phyloP scores from a whole-genome alignment of 2,329 filamentous ascomycete genomes.

The Chaetoscypha palmicola region DNA sequence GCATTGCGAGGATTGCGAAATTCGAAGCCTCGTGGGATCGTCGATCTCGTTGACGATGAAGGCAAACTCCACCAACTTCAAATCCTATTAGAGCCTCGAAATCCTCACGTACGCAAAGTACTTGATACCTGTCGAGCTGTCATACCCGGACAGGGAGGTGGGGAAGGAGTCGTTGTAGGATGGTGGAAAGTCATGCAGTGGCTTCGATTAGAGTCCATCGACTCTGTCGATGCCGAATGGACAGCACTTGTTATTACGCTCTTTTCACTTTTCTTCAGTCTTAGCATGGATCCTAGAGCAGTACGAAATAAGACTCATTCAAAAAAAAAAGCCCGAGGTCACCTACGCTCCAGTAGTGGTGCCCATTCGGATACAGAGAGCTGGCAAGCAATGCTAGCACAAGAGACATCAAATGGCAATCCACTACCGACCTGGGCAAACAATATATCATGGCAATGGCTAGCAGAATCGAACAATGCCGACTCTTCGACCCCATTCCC shows the following conservation, averaged over 20 bases:
- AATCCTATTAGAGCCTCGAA: conserved; percentile 59
- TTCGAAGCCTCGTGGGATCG: conserved; percentile 49
- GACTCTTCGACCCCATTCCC: conserved; percentile 7
- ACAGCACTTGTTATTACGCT: conserved; percentile 58
- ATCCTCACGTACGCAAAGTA: conserved; percentile 52
- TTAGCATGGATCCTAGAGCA: conserved; percentile 38
- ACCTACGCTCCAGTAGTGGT: conserved; percentile 44
- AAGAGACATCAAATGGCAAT: conserved; percentile 33
- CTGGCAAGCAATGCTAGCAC: conserved; percentile 41
- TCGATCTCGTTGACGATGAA: conserved; percentile 60
- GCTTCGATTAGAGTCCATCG: conserved; percentile 46
- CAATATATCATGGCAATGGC: conserved; percentile 64
- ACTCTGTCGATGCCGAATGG: conserved; percentile 56
- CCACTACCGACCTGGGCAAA: conserved; percentile 50
- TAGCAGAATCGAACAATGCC: conserved; percentile 41
- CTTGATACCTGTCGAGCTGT: conserved; percentile 58
- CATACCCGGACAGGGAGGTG: conserved; percentile 48
- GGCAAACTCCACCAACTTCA: conserved; percentile 58
- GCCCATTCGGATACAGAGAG: conserved; percentile 33
- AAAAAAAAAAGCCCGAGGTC: conserved; percentile 33
- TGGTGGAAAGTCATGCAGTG: conserved; percentile 73
- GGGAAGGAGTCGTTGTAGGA: conserved; percentile 56
- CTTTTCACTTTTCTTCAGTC: conserved; percentile 55
- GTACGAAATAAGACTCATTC: conserved; percentile 32
- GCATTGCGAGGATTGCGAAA: conserved; percentile 45